Conservation (phyloP, 140 eudicot genomes). For the Ambrosia hybrid region DNA sequence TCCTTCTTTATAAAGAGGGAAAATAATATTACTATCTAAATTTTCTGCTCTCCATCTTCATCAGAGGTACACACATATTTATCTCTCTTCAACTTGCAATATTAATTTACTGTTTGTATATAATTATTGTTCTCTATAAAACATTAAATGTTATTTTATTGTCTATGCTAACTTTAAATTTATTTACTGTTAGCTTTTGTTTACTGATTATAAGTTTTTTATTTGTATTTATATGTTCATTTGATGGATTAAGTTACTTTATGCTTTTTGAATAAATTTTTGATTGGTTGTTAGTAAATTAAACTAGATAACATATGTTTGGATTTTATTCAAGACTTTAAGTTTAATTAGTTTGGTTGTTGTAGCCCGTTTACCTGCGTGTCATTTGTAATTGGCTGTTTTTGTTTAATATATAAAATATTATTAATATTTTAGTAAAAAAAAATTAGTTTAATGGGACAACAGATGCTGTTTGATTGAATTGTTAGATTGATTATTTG, state of each 20-base stretch:
- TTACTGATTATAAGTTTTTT: slow-evolving; percentile 6
- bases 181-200: slow-evolving; percentile 1
- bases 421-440: no score
- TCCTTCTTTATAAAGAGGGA: slow-evolving; percentile 9
- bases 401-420: no score
- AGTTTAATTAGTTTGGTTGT: no score
- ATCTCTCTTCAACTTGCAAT: slow-evolving; percentile 12
- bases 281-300: no score
- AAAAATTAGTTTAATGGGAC: no score
- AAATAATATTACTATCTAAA: slow-evolving; percentile 24
- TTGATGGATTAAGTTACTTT: neutral
- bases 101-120: neutral
- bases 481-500: neutral
- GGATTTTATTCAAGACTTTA: no score
- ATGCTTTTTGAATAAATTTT: no score
- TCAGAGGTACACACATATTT: slow-evolving; percentile 4
- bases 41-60: slow-evolving; percentile 21
- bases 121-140: neutral
- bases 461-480: neutral
- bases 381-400: no score
- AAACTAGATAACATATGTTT: no score
- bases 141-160: no score
- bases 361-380: no score
- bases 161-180: slow-evolving; percentile 1
- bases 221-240: neutral